A percentile compares a stretch with the other conserved stretches of the same genome.
Conservation (phyloP, 306 rosid genomes). For the Delonix regia region DNA sequence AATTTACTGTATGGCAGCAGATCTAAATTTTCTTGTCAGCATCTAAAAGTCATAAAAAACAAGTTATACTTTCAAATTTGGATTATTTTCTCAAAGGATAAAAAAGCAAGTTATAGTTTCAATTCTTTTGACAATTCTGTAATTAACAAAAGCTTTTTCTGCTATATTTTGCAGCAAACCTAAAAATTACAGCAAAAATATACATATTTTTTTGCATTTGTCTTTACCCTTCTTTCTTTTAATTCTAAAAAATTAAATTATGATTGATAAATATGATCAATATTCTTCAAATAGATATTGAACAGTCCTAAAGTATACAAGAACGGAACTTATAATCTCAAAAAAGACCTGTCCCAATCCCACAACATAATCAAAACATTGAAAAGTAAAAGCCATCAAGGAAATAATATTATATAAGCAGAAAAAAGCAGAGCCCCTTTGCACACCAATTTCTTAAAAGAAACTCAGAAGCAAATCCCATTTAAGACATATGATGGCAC, state of each 20-base stretch:
- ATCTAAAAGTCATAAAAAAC: background rate
- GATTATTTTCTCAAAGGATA: background rate
- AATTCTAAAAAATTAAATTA: too few relatives aligned
- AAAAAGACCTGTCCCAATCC: too few relatives aligned
- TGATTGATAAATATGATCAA: background rate
- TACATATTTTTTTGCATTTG: too few relatives aligned
- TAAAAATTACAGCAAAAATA: too few relatives aligned
- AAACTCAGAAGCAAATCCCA: background rate
- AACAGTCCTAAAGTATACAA: background rate
- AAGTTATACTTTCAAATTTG: too few relatives aligned
- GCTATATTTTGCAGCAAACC: too few relatives aligned
- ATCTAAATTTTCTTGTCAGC: background rate
- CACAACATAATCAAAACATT: background rate
- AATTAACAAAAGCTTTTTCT: too few relatives aligned
- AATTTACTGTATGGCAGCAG: too few relatives aligned
- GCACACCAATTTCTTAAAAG: background rate
- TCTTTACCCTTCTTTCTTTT: too few relatives aligned
- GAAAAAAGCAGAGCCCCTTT: background rate
- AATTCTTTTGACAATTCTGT: too few relatives aligned
- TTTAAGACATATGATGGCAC: conserved; percentile 8
- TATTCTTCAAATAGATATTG: background rate
- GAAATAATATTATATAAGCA: background rate
- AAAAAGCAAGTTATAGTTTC: too few relatives aligned
- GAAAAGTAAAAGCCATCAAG: conserved; percentile 5
- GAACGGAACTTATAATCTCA: background rate